These are phyloP conservation scores for Phytopythium vexans DNA, from an alignment of 352 stramenopile species.

Conservation along the genomic window DNA sequence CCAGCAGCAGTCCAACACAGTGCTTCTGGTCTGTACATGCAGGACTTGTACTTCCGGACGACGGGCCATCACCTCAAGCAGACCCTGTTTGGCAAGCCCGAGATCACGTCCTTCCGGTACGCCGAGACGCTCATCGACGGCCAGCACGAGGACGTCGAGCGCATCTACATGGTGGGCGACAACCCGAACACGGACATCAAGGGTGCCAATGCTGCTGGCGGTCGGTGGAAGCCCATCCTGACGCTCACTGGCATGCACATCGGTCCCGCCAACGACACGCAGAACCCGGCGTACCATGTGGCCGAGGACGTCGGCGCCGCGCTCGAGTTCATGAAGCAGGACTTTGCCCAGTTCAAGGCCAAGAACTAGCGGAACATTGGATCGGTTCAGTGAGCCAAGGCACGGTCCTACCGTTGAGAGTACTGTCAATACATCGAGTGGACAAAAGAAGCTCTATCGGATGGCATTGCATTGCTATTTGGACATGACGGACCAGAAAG, in stretches of 20 bases:
- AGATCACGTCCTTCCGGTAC: slow-evolving; percentile 71
- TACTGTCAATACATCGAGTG: neutral
- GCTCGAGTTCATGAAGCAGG: slow-evolving; percentile 74
- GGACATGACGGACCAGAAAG: slow-evolving; percentile 97
- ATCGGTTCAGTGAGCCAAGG: neutral
- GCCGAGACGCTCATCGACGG: slow-evolving; percentile 72
- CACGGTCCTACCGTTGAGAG: neutral
- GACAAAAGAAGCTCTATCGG: neutral
- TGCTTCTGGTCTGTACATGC: neutral
- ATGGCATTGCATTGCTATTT: slow-evolving; percentile 35
- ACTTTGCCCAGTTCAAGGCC: slow-evolving; percentile 44
- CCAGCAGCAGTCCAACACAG: too few species aligned
- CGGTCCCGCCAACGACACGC: slow-evolving; percentile 60
- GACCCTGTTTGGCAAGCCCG: slow-evolving; percentile 78
- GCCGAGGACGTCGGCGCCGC: slow-evolving; percentile 67
- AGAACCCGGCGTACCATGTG: slow-evolving; percentile 63
- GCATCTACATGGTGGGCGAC: slow-evolving; percentile 87
- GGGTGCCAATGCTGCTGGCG: slow-evolving; percentile 66
- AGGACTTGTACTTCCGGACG: slow-evolving; percentile 74
- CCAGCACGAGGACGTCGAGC: slow-evolving; percentile 59
- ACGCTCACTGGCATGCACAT: slow-evolving; percentile 82
- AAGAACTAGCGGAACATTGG: slow-evolving; percentile 8
- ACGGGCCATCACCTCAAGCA: slow-evolving; percentile 74
- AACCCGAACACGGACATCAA: slow-evolving; percentile 83
- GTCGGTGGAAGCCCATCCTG: slow-evolving; percentile 81